These are phyloP conservation scores for Escallonia rubra DNA, from an alignment of 129 eudicot species.

Conservation along the genomic window DNA sequence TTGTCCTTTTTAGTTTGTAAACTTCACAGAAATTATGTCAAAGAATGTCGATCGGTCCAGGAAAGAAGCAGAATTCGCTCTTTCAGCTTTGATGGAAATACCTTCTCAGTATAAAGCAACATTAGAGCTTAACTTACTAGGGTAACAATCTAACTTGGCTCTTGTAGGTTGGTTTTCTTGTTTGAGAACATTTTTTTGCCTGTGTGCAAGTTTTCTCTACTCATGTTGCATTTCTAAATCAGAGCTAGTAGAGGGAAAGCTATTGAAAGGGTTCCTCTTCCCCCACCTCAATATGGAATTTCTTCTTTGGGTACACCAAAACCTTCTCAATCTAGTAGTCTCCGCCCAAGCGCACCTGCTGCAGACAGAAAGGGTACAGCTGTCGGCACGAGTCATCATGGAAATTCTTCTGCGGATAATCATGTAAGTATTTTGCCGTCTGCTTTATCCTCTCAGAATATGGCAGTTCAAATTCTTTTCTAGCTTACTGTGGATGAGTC, in stretches of 20 bases:
- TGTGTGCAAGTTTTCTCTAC: background rate
- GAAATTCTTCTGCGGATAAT: slow-evolving; percentile 42
- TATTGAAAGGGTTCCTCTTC: slow-evolving; percentile 67
- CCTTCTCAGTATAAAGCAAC: slow-evolving; percentile 93
- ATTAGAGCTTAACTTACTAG: slow-evolving; percentile 68
- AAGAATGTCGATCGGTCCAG: slow-evolving; percentile 53
- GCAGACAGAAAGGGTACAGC: slow-evolving; percentile 16
- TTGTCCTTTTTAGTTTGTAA: slow-evolving; percentile 58
- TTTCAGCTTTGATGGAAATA: slow-evolving; percentile 86
- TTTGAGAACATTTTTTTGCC: background rate
- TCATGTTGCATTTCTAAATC: slow-evolving; percentile 11
- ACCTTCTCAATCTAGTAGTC: slow-evolving; percentile 42
- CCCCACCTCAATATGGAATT: slow-evolving; percentile 67
- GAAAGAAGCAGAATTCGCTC: slow-evolving; percentile 89
- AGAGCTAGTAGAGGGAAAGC: slow-evolving; percentile 62
- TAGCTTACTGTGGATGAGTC: background rate
- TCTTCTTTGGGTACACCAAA: slow-evolving; percentile 48
- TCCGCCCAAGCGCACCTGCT: slow-evolving; percentile 49
- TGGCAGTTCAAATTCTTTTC: background rate
- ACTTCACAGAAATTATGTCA: slow-evolving; percentile 89
- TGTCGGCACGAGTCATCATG: slow-evolving; percentile 22
- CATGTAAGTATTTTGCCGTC: slow-evolving; percentile 30
- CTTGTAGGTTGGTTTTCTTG: background rate
- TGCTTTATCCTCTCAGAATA: background rate
- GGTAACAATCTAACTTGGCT: slow-evolving; percentile 32